These are phyloP conservation scores for Hygrophila difformis DNA, from an alignment of 257 asterid species.

Conservation along the genomic window DNA sequence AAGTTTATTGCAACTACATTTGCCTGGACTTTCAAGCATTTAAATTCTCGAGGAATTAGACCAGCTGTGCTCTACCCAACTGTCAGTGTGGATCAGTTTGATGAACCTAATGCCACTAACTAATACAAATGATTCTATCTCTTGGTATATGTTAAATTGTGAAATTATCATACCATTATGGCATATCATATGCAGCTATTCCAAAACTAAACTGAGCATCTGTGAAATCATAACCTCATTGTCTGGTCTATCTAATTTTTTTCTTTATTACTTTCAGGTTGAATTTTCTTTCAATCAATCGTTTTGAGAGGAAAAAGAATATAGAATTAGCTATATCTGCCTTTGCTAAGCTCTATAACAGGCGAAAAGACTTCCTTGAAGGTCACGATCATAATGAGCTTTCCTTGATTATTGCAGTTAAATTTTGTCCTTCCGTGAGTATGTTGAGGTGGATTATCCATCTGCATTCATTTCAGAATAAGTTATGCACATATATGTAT, in stretches of 20 bases:
- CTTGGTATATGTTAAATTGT: too few species aligned
- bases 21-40: constrained; percentile 77
- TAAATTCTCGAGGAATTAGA: constrained; percentile 51
- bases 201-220: not conserved
- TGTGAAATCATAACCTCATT: not conserved
- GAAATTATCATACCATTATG: not conserved
- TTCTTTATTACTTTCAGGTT: constrained; percentile 34
- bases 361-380: constrained; percentile 23
- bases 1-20: constrained; percentile 85
- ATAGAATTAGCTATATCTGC: constrained; percentile 89
- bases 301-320: constrained; percentile 93
- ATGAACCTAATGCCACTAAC: constrained; percentile 48
- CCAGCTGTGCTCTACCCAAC: constrained; percentile 97
- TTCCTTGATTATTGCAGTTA: constrained; percentile 74
- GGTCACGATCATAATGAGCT: constrained; percentile 31
- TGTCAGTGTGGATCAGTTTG: constrained; percentile 78
- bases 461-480: not conserved
- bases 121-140: constrained; percentile 32
- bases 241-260: not conserved
- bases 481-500: not conserved
- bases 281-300: constrained; percentile 89
- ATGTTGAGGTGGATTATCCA: not conserved
- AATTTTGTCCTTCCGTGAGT: constrained; percentile 7
- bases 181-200: too few species aligned
- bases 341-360: constrained; percentile 53